Evolutionary conservation across 1,139 yeast species (phyloP).

Genomic region (Hansenula sp.): DNA sequence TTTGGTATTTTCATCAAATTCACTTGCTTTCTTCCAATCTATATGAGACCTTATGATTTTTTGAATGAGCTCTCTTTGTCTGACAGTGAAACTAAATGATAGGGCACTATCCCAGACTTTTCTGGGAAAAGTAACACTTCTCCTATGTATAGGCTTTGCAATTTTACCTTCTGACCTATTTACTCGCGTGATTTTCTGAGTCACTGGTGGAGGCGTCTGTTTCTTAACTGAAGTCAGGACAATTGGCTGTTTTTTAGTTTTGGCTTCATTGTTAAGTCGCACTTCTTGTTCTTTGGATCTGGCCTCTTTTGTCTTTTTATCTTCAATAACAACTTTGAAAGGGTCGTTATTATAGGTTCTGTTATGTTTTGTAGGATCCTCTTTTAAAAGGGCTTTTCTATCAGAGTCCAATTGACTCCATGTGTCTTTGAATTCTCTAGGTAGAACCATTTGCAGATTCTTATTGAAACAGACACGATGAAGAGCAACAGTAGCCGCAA

Average conservation of each 20-base stretch:
- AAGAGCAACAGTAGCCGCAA: constrained; percentile 84
- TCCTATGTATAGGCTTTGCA: constrained; percentile 1
- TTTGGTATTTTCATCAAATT: constrained; percentile 12
- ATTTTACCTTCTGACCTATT: constrained; percentile 3
- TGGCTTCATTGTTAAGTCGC: constrained; percentile 29
- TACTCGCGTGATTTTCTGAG: neutral
- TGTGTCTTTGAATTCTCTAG: constrained; percentile 71
- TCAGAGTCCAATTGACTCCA: constrained; percentile 72
- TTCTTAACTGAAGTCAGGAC: constrained; percentile 31
- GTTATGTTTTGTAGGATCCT: constrained; percentile 46
- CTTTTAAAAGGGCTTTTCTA: constrained; percentile 41
- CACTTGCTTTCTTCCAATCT: constrained; percentile 39
- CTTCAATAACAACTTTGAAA: constrained; percentile 56
- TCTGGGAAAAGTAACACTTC: constrained; percentile 41
- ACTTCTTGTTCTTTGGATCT: constrained; percentile 42
- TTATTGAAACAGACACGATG: constrained; percentile 78
- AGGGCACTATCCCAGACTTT: constrained; percentile 68
- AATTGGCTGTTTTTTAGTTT: constrained; percentile 36
- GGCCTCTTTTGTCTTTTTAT: constrained; percentile 39
- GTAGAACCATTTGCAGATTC: constrained; percentile 82
- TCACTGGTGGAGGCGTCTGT: constrained; percentile 2
- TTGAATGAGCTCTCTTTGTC: constrained; percentile 49
- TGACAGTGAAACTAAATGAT: constrained; percentile 34
- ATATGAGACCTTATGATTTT: constrained; percentile 49
- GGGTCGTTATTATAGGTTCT: constrained; percentile 65